phyloP scores from a whole-genome alignment of 192 early-diverging fungal genomes.

The Neocallimastix lanati region DNA sequence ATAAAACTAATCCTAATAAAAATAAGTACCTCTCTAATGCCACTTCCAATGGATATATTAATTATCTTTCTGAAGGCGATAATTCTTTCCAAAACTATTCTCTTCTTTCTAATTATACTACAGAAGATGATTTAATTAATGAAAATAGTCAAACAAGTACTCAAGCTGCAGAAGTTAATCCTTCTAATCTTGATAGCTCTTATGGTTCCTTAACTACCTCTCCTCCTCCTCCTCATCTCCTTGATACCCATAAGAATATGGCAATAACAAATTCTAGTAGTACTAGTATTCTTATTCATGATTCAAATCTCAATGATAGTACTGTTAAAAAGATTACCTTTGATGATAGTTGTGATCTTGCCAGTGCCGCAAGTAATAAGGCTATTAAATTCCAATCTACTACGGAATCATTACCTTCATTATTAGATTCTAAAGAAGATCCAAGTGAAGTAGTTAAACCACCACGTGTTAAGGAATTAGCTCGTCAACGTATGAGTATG shows the following conservation, averaged over 20 bases:
- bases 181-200: not conserved
- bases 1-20: no score
- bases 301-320: not conserved
- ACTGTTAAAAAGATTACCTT: not conserved
- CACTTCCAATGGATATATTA: not conserved
- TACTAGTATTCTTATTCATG: not conserved
- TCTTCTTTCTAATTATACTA: not conserved
- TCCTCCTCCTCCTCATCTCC: no score
- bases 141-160: not conserved
- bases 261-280: no score
- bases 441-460: not conserved
- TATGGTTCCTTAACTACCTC: not conserved
- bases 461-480: not conserved
- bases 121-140: not conserved
- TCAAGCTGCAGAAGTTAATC: not conserved
- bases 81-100: not conserved
- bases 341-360: not conserved
- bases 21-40: not conserved
- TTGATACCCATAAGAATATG: no score
- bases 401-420: not conserved
- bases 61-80: not conserved
- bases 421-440: no score
- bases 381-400: not conserved
- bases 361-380: not conserved
- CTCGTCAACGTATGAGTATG: not conserved